Percentiles rank a stretch among this genome's conserved stretches.
These are phyloP conservation scores for Wickerhamiella siamensis DNA, from an alignment of 805 yeast genomes.

Conservation along the genomic window DNA sequence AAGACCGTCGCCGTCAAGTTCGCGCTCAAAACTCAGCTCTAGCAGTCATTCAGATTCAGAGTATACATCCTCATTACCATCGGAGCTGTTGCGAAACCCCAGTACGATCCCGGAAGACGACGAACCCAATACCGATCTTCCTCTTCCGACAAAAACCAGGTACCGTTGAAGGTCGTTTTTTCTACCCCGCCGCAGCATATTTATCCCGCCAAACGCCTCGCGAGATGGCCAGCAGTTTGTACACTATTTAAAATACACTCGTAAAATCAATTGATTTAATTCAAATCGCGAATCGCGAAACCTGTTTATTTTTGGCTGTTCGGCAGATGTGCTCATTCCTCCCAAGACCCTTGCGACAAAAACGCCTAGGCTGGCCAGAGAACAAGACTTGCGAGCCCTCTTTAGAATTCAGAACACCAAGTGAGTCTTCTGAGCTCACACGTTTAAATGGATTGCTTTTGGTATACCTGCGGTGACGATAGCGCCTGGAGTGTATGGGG, in stretches of 20 bases:
- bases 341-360: too few species aligned
- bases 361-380: too few species aligned
- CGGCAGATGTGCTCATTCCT: too few species aligned
- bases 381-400: neutral
- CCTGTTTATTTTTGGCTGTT: too few species aligned
- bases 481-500: conserved; percentile 1
- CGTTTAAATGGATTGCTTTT: neutral
- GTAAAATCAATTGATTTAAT: too few species aligned
- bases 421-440: neutral
- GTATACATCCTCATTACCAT: neutral
- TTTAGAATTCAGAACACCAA: neutral
- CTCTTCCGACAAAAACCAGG: neutral
- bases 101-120: neutral
- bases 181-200: too few species aligned
- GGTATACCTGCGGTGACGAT: neutral
- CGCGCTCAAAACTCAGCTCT: neutral
- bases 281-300: too few species aligned
- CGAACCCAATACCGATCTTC: neutral
- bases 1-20: neutral
- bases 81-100: neutral
- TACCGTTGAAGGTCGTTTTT: too few species aligned
- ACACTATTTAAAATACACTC: too few species aligned
- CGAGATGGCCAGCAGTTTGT: too few species aligned
- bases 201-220: too few species aligned
- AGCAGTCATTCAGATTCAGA: neutral